Percentiles rank a stretch among this genome's conserved stretches.
Conservation (phyloP, 1,284 basidiomycete species). For the Stygiomarasmius scandens region DNA sequence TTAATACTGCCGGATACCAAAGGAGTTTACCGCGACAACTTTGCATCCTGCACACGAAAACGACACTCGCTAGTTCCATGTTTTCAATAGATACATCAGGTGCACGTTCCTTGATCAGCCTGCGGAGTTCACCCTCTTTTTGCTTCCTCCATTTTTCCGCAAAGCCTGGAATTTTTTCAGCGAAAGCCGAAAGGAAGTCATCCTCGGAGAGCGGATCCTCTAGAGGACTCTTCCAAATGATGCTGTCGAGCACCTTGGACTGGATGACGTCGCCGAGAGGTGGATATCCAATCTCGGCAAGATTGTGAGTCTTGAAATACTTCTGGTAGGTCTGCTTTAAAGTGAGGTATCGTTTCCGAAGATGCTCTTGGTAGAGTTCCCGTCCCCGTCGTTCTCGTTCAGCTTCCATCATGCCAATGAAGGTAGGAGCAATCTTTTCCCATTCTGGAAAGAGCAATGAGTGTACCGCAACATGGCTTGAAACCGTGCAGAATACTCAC, state of each 20-base stretch:
- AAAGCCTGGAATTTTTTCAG: neutral
- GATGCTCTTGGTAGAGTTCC: no score
- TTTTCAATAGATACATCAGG: neutral
- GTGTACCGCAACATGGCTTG: no score
- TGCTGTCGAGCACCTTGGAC: neutral
- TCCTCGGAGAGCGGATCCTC: neutral
- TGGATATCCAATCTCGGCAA: neutral
- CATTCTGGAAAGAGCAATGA: neutral
- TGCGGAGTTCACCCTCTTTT: neutral
- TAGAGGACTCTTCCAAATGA: neutral
- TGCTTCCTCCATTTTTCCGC: neutral
- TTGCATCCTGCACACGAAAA: neutral
- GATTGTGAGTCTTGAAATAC: neutral
- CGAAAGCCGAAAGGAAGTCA: neutral
- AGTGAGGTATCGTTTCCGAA: neutral
- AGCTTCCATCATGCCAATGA: neutral
- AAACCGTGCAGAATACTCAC: neutral
- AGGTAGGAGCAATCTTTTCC: neutral
- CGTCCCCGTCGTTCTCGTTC: neutral
- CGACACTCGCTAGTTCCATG: neutral
- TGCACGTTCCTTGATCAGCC: neutral
- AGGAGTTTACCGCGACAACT: no score
- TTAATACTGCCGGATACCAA: no score
- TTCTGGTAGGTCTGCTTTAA: neutral
- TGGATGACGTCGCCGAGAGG: neutral